Evolutionary conservation across 2,329 filamentous ascomycete genomes (phyloP), one percentile per base, ranked within the genome.

Genomic region (Xylariaceae sp.): DNA sequence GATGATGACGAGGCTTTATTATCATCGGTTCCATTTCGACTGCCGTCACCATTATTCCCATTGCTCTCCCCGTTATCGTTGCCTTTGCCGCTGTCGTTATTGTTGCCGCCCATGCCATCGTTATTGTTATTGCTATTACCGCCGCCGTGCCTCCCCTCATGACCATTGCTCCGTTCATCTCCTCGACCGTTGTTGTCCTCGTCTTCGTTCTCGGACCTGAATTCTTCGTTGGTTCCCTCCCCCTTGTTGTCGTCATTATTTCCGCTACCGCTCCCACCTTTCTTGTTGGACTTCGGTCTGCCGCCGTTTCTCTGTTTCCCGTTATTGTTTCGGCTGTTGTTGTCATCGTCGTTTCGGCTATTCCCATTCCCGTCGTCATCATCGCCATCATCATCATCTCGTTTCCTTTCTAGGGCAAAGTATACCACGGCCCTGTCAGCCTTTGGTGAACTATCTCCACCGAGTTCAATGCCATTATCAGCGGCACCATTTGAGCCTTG

Each of bases 361-460:
- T n/a, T 19, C 12, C 11, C n/a, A 42, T 47, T 47, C 28, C 13
- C n/a, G 38, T 49, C 43, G 11, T 47, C 33, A 6, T 19, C 22
- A 40, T 52, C 47, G 13, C 5, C 18, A 18, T 42, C 38, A 18
- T 53, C 51, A 10, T 41, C 36, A 31, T 47, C 36, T 38, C 22
- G 48, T 36, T 46, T 51, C 16, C 36, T 55, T 7, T 48, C 45
- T 11, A 58, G 36, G 47, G 50, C 49, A 45, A 55, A 58, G 16
- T 47, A 47, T 31, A 53, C 36, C 19, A 47, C 51, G 19, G 53
- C 53, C 39, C 48, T 58, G 4, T 56, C 48, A 31, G 53, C 47
- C 19, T 54, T 48, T 14, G 55, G 53, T 31, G 53, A 56, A 40
- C 45, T 38, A n/a, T 55, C 54, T 9, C 55, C 57, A 31, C 55